Conservation (phyloP, 208 protist genomes). For the Leishmania turanica region DNA sequence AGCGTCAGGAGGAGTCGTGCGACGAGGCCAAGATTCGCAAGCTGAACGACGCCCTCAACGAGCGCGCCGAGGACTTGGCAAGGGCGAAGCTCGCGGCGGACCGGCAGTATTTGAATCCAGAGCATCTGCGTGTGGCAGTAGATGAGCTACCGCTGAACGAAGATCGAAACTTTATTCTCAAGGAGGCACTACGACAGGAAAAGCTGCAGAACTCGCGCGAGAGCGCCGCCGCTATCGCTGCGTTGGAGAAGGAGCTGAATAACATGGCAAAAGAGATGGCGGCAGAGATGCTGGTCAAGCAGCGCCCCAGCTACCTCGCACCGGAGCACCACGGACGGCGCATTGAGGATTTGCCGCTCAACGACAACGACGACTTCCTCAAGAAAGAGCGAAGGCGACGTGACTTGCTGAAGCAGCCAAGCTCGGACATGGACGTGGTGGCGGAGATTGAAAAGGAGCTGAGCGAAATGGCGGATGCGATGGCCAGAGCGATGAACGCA, state of each 20-base stretch:
- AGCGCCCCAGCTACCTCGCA: constrained; percentile 49
- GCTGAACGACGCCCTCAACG: constrained; percentile 52
- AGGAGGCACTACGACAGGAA: constrained; percentile 51
- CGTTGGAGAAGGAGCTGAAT: constrained; percentile 35
- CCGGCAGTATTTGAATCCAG: constrained; percentile 47
- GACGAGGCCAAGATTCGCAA: constrained; percentile 35
- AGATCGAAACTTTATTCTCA: constrained; percentile 42
- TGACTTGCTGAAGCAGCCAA: constrained; percentile 33
- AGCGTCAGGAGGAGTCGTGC: constrained; percentile 35
- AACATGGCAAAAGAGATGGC: constrained; percentile 44
- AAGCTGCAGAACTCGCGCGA: constrained; percentile 19
- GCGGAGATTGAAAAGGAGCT: constrained; percentile 29
- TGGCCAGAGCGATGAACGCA: constrained; percentile 45
- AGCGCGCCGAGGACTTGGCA: constrained; percentile 51
- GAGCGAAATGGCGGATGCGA: constrained; percentile 22
- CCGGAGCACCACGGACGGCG: constrained; percentile 42
- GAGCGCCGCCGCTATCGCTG: constrained; percentile 25
- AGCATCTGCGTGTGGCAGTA: constrained; percentile 42
- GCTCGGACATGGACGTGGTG: constrained; percentile 26
- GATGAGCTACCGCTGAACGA: constrained; percentile 55
- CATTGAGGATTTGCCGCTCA: constrained; percentile 38
- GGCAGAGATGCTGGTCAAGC: constrained; percentile 37
- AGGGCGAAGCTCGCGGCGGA: constrained; percentile 31
- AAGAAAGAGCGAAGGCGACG: constrained; percentile 41
- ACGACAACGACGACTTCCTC: constrained; percentile 52